Conservation (phyloP, 192 early-diverging fungal genomes). For the Coemansia asiatica region DNA sequence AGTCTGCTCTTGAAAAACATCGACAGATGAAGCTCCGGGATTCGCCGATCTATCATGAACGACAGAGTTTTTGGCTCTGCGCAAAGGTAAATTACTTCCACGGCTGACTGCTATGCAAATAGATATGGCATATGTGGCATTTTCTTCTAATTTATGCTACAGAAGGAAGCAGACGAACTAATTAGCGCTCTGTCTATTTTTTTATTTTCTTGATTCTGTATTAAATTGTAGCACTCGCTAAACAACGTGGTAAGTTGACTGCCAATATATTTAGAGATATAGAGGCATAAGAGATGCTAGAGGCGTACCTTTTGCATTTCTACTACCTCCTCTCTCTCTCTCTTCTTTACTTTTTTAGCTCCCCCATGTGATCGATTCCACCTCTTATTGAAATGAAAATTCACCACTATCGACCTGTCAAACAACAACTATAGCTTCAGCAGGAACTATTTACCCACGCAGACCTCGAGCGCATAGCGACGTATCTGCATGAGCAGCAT, state of each 20-base stretch:
- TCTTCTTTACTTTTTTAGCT: not conserved
- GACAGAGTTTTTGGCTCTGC: conserved; percentile 55
- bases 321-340: not conserved
- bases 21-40: conserved; percentile 47
- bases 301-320: no score
- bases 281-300: no score
- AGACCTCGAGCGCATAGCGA: conserved; percentile 52
- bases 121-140: not conserved
- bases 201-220: not conserved
- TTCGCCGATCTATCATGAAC: conserved; percentile 54
- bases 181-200: not conserved
- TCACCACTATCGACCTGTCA: not conserved
- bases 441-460: conserved; percentile 37
- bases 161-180: not conserved
- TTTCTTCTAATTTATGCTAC: not conserved
- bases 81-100: no score
- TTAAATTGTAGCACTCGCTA: conserved; percentile 49
- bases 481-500: conserved; percentile 34
- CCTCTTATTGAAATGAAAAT: not conserved
- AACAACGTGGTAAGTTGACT: conserved; percentile 53
- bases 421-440: conserved; percentile 34
- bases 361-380: no score
- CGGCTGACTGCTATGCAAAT: no score
- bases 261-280: no score
- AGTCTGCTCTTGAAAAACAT: conserved; percentile 11